Conservation (phyloP, 2,329 filamentous ascomycete genomes). For the Phyllosticta citribraziliensis region DNA sequence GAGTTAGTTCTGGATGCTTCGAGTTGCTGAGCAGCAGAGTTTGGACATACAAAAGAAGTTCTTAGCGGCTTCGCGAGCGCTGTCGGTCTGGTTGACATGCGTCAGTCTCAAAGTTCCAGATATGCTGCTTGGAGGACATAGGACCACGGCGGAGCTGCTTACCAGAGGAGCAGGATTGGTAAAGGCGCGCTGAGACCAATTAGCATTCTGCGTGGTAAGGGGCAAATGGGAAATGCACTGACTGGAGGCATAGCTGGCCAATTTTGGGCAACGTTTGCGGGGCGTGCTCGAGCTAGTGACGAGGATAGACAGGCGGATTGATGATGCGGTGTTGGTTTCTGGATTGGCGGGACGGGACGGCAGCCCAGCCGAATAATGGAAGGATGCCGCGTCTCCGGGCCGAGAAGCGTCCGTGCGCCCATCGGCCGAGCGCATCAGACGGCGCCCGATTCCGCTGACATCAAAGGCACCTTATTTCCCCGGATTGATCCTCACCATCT, state of each 20-base stretch:
- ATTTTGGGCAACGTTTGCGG: neutral
- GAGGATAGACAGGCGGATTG: neutral
- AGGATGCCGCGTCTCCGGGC: slow-evolving; percentile 9
- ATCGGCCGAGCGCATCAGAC: slow-evolving; percentile 21
- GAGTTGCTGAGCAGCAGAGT: neutral
- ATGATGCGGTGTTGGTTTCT: neutral
- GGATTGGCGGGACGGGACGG: neutral
- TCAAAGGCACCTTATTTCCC: slow-evolving; percentile 12
- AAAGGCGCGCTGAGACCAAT: slow-evolving; percentile 31
- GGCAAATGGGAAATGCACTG: slow-evolving; percentile 16
- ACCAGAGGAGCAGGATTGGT: slow-evolving; percentile 40
- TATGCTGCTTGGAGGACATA: neutral
- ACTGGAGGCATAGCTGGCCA: slow-evolving; percentile 45
- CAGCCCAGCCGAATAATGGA: neutral
- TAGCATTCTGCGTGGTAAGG: neutral
- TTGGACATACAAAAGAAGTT: slow-evolving; percentile 62
- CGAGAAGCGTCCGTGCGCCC: slow-evolving; percentile 7
- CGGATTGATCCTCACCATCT: neutral
- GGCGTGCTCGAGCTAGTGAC: neutral
- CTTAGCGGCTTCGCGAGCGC: slow-evolving; percentile 64
- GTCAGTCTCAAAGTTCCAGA: slow-evolving; percentile 1
- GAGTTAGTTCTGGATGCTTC: neutral
- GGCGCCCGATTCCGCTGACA: slow-evolving; percentile 13
- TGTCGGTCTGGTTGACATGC: slow-evolving; percentile 38
- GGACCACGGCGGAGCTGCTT: neutral